phyloP scores from a whole-genome alignment of 805 yeast species.

The Candida manassasensis region DNA sequence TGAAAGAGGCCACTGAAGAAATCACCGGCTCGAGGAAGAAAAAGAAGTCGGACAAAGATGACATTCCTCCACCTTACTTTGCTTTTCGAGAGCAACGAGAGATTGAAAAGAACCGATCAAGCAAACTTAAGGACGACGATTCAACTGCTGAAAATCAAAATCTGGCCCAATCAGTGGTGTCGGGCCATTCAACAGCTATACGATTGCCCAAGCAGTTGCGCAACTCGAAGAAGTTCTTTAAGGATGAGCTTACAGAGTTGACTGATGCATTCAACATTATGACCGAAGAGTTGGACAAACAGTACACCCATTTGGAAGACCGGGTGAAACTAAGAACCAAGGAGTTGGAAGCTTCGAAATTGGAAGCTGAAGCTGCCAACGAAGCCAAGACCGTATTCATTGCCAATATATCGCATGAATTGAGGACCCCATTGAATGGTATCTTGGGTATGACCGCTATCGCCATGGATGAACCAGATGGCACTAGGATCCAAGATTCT shows the following conservation, averaged over 20 bases:
- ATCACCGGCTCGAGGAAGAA: conserved; percentile 43
- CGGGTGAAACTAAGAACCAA: conserved; percentile 81
- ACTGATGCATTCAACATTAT: conserved; percentile 86
- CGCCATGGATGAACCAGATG: conserved; percentile 81
- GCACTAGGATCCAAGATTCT: conserved; percentile 62
- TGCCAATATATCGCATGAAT: conserved; percentile 47
- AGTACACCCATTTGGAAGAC: conserved; percentile 81
- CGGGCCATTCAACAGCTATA: conserved; percentile 38
- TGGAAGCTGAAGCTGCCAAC: conserved; percentile 90
- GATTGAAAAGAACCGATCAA: conserved; percentile 1
- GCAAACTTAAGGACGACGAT: neutral
- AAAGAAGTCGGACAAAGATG: conserved; percentile 3
- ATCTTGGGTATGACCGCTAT: conserved; percentile 93
- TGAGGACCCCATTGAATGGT: conserved; percentile 94
- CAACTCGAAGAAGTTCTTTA: conserved; percentile 44
- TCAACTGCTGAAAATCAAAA: neutral
- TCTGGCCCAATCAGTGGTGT: conserved; percentile 12
- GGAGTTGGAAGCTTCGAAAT: conserved; percentile 82
- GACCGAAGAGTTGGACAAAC: conserved; percentile 83
- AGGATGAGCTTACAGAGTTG: conserved; percentile 84
- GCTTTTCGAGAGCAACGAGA: conserved; percentile 1
- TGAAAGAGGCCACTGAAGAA: conserved; percentile 79
- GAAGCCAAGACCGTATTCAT: conserved; percentile 76
- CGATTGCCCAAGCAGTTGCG: conserved; percentile 35
- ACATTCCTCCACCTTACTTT: conserved; percentile 14